Evolutionary conservation across 805 yeast species (phyloP), one percentile per base, ranked within the genome.

Genomic region (Blastobotrys parvus): DNA sequence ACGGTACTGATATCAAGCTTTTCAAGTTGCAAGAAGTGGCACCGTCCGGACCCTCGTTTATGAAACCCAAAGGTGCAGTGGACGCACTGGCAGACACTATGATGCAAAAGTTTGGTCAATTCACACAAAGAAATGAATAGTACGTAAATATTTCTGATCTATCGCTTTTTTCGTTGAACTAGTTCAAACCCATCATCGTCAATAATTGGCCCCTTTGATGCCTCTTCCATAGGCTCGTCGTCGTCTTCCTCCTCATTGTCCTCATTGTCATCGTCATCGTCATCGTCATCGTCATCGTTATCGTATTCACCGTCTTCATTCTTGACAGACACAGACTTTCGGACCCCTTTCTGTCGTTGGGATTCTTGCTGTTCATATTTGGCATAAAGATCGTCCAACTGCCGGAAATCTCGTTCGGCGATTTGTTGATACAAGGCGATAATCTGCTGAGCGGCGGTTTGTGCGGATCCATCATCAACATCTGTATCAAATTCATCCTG

Each of bases 101-200:
- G 44, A 67, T 74, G 6, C 68, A 72, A 45, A 62, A 77, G 44
- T 56, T 76, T 38, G 47, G 52, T 8, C 42, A 38, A 29, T 37
- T 49, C 17, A 41, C 45, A 4, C 19, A 17, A 13, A 27, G 22
- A 29, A 16, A 11, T 35, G 41, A 17, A 20, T 32, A 10, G 37
- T 27, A 22, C 21, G 35, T 18, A 18, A 17, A n/a, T 10, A n/a
- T 20, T 18, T 10, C 20, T 21, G 8, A 21, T 16, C 21, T 32
- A 32, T 32, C 35, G 35, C 18, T 44, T 41, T 41, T 77, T 79
- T 57, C 75, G 80, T 55, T 80, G 87, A 3, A 90, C 97, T 54
- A 87, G 63, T 54, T 88, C 92, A 57, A 90, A 90, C 1, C 97
- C 98, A 58, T 90, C 97, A 27, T 90, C 97, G 58, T 90, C 97